Evolutionary conservation across 768 basidiomycete species (phyloP).

Genomic region (Leccinum olivaceopallidum): DNA sequence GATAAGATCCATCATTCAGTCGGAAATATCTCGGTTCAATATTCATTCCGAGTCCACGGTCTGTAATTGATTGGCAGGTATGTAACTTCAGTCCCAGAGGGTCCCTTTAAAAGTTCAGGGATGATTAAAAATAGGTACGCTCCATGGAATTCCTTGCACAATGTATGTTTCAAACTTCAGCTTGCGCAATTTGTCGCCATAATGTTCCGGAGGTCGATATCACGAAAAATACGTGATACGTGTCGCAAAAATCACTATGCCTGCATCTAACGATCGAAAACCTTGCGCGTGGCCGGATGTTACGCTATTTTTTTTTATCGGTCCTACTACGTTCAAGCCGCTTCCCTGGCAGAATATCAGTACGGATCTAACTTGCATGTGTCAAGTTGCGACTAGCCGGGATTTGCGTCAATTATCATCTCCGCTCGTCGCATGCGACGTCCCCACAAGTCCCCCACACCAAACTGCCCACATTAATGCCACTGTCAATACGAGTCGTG

Average conservation of each 20-base stretch:
- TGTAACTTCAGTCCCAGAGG: background rate
- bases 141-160: background rate
- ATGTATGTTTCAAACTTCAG: slow-evolving; percentile 10
- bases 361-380: too few species aligned
- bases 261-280: background rate
- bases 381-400: background rate
- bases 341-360: background rate
- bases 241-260: background rate
- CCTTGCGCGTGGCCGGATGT: background rate
- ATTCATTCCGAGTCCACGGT: background rate
- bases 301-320: background rate
- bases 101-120: background rate
- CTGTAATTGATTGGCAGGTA: background rate
- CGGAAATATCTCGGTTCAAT: background rate
- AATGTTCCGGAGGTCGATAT: background rate
- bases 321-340: background rate
- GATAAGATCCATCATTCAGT: background rate
- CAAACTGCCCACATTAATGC: background rate
- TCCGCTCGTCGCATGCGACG: background rate
- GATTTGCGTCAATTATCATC: background rate
- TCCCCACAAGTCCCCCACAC: background rate
- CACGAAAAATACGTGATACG: background rate
- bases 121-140: background rate
- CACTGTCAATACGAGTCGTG: background rate
- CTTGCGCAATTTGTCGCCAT: background rate